Base-by-base conservation (phyloP, 1,284 basidiomycete genomes). In the Uromyces viciae-fabae region DNA sequence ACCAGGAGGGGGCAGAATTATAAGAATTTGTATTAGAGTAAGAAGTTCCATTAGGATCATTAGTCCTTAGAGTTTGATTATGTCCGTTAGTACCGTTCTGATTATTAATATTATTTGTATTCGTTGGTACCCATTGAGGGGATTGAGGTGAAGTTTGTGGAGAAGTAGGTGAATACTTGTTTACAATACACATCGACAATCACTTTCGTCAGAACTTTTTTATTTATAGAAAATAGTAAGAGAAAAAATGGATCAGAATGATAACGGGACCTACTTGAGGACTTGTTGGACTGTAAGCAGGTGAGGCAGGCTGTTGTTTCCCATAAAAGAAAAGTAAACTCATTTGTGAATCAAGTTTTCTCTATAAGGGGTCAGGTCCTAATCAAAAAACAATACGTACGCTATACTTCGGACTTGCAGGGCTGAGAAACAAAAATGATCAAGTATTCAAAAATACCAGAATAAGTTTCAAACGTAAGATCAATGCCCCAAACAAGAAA, bases 151-250 rank as follows among this genome's bases (percentile, higher is more conserved):
- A 84, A 64, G 69, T 82, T 33, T 68, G 54, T 25, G 83, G 82
- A 3, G 82, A 81, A 9, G 81, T 79, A 15, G 83, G 83, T 3
- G 92, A 94, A 88, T 93, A 95, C 19, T 92, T 91, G 2, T 93
- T 22, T 93, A 49, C 92, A 93, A 90, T 0, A 93, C 92, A 38
- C 92, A 93, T 88, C 92, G 90, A 81, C 93, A 91, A 25, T 90
- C 90, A 81, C 92, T 90, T 84, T 80, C 85, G 85, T 19, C 83
- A 82, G 0, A 84, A 84, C 15, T 78, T 56, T 83, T 15, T 82
- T 78, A 82, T 28, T 82, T 46, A 46, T 75, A 81, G 49, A 38
- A 52, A 86, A 40, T 84, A 83, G 3, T 85, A 85, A 19, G 83
- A 85, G 4, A 84, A 84, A 19, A 84, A 85, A 22, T 84, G 85